These are phyloP conservation scores for Candida maltosa DNA, from an alignment of 805 yeast genomes.

Conservation along the genomic window DNA sequence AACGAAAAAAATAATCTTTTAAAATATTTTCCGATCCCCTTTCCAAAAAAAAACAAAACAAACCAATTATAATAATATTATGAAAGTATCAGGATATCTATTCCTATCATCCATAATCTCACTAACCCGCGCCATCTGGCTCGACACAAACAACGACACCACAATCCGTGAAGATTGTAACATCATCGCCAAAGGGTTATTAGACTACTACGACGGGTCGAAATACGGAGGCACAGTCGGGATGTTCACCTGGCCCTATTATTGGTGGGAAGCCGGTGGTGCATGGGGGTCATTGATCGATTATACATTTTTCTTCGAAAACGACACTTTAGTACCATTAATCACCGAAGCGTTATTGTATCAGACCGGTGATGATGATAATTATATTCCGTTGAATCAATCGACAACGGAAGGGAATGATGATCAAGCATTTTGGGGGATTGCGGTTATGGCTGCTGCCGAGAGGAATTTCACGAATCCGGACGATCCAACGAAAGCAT, in stretches of 20 bases:
- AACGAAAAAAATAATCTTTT: too few relatives aligned
- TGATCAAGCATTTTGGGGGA: conserved; percentile 97
- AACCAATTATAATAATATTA: too few relatives aligned
- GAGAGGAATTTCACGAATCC: conserved; percentile 77
- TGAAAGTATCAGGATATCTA: not conserved
- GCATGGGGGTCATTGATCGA: conserved; percentile 89
- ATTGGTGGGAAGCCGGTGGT: conserved; percentile 99
- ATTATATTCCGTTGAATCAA: conserved; percentile 86
- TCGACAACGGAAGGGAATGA: conserved; percentile 94
- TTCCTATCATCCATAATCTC: not conserved
- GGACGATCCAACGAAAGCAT: conserved; percentile 26
- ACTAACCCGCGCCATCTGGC: conserved; percentile 17
- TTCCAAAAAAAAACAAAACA: too few relatives aligned
- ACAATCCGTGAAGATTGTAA: conserved; percentile 57
- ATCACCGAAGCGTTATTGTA: conserved; percentile 62
- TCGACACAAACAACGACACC: conserved; percentile 37
- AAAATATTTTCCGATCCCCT: too few relatives aligned
- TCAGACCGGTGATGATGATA: conserved; percentile 64
- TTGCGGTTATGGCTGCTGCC: conserved; percentile 88
- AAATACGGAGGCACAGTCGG: conserved; percentile 77
- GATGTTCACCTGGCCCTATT: conserved; percentile 84
- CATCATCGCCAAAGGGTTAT: conserved; percentile 62
- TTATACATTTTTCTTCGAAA: conserved; percentile 67
- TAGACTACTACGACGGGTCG: conserved; percentile 77
- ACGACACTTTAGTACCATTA: conserved; percentile 59